Evolutionary conservation across 148 eudicot genomes (phyloP).

Genomic region (Rhododendron ovatum): DNA sequence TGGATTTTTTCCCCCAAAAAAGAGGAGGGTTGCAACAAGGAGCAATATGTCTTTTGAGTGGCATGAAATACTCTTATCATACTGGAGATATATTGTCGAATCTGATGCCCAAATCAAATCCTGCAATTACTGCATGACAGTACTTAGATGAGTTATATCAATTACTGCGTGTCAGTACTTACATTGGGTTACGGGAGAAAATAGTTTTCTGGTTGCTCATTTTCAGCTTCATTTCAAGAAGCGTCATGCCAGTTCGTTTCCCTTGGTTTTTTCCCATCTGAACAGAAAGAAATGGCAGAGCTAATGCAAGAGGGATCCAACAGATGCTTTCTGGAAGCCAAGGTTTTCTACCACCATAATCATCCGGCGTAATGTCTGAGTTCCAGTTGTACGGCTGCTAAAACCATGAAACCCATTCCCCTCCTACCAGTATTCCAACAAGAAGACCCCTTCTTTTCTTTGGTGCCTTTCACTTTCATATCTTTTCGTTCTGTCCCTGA

Average conservation of each 20-base stretch:
- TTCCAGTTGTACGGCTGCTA: background rate
- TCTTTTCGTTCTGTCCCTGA: background rate
- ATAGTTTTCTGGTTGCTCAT: background rate
- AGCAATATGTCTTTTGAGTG: background rate
- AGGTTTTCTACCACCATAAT: background rate
- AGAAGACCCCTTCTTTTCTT: too few species aligned
- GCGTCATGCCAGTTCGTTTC: background rate
- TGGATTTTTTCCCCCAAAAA: background rate
- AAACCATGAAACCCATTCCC: background rate
- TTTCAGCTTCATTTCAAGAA: background rate
- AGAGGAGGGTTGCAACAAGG: background rate
- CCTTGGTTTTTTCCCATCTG: background rate
- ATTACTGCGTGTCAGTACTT: background rate
- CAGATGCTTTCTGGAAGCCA: background rate
- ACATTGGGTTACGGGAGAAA: background rate
- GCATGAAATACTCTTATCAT: background rate
- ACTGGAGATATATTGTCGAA: background rate
- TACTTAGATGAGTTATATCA: background rate
- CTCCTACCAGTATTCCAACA: background rate
- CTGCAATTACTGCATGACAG: background rate
- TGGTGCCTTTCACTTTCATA: background rate
- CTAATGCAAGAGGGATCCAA: background rate
- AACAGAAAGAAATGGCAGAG: background rate
- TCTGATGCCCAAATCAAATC: background rate
- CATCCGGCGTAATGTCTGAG: background rate